Evolutionary conservation across 495 filamentous ascomycete species (phyloP), one percentile per base, ranked within the genome.

Genomic region (Penicillium daleae): DNA sequence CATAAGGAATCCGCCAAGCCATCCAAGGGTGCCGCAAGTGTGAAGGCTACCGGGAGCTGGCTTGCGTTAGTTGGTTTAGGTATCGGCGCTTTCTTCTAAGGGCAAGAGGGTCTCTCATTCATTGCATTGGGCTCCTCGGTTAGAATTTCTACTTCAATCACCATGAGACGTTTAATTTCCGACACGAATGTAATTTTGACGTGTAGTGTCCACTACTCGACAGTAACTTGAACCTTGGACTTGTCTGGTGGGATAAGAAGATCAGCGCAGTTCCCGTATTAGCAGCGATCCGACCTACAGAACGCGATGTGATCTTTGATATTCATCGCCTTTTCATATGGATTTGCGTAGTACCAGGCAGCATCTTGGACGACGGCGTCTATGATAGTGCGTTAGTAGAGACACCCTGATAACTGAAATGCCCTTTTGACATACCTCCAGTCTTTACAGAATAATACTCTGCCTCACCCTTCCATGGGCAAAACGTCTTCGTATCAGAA

Each of bases 391-490:
- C n/a, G 4, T 60, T 10, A 60, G 33, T 26, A 39, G 0, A 17
- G 2, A 19, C n/a, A 80, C 29, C 76, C 78, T 39, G 9, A 15
- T 21, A 21, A 44, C 2, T 8, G 19, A 2, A 19, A 22, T 22
- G 15, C 8, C 19, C 7, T 21, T 42, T n/a, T 29, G 0, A 40
- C 75, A 31, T 63, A 86, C 86, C 86, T 61, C 85, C 82, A 27
- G 83, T 78, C 17, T 79, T 80, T 58, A 92, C 74, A 15, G 80
- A 85, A 71, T 90, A 91, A 68, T 91, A 92, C 9, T 78, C 83
- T 1, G 87, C 86, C 35, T 80, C 72, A n/a, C 89, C 89, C 65
- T 92, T 92, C 88, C 88, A 91, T 2, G 80, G 77, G 69, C 89
- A 92, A 51, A 76, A 61, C 0, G 86, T 90, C 29, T 73, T 76